Conservation (phyloP, 1,284 basidiomycete genomes). For the Marasmius sp. region DNA sequence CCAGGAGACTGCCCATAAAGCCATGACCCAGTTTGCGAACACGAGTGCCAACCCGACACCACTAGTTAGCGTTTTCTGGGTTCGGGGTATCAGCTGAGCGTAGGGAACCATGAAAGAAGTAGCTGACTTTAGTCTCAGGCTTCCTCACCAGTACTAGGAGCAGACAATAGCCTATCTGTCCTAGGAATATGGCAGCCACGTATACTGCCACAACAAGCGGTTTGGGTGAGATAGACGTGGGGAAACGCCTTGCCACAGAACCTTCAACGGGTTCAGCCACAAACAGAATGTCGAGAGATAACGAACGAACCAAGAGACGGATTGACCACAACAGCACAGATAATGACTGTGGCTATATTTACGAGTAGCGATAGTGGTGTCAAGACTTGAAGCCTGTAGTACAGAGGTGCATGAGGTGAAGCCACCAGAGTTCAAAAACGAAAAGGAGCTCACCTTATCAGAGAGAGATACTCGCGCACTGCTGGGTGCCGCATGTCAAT, state of each 20-base stretch:
- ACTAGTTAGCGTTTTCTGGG: constrained; percentile 63
- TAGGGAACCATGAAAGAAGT: neutral
- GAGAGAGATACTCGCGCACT: constrained; percentile 55
- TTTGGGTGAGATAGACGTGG: constrained; percentile 74
- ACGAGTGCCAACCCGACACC: constrained; percentile 81
- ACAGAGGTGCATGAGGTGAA: neutral
- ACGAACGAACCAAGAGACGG: constrained; percentile 50
- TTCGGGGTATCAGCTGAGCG: neutral
- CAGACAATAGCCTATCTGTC: constrained; percentile 80
- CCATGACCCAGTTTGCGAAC: constrained; percentile 81
- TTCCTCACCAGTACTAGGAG: constrained; percentile 72
- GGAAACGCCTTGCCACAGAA: constrained; percentile 54
- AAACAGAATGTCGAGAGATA: neutral
- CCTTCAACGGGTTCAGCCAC: constrained; percentile 24
- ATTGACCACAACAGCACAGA: constrained; percentile 53
- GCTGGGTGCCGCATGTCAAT: constrained; percentile 52
- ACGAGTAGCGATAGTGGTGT: constrained; percentile 77
- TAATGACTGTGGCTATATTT: constrained; percentile 59
- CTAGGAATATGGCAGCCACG: constrained; percentile 57
- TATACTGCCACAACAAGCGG: constrained; percentile 66
- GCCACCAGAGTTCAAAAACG: neutral
- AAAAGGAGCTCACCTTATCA: constrained; percentile 41
- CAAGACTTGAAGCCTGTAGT: constrained; percentile 65
- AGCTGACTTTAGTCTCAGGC: constrained; percentile 73
- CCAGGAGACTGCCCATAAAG: constrained; percentile 81